Percentiles rank a stretch among this genome's conserved stretches.
phyloP scores from a whole-genome alignment of 768 basidiomycete species.

The Amanita jacksonii region DNA sequence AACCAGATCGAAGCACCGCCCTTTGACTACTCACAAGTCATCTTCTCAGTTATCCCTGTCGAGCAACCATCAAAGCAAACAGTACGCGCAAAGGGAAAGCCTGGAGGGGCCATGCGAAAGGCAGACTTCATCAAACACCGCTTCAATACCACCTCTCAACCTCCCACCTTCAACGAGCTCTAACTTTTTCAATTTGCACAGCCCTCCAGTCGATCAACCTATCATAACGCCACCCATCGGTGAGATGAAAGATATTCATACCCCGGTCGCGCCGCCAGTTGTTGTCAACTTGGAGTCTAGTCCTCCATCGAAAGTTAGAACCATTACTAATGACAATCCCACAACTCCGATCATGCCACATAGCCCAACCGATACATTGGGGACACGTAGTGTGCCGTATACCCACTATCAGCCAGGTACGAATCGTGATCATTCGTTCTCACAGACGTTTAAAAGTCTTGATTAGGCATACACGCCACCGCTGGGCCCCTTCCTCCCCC shows the following conservation, averaged over 20 bases:
- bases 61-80: not conserved
- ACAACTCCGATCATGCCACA: slow-evolving; percentile 9
- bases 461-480: slow-evolving; percentile 48
- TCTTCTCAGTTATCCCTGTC: not conserved
- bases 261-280: slow-evolving; percentile 55
- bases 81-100: too few species aligned
- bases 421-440: slow-evolving; percentile 9
- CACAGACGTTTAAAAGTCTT: not conserved
- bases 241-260: slow-evolving; percentile 46
- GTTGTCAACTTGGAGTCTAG: slow-evolving; percentile 37
- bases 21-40: not conserved
- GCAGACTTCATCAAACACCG: not conserved
- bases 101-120: too few species aligned
- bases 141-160: not conserved
- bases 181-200: slow-evolving; percentile 9
- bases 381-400: slow-evolving; percentile 28
- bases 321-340: not conserved
- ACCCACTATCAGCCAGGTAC: slow-evolving; percentile 54
- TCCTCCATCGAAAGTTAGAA: slow-evolving; percentile 4
- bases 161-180: not conserved
- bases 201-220: slow-evolving; percentile 20
- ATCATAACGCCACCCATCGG: slow-evolving; percentile 56
- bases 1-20: too few species aligned
- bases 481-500: slow-evolving; percentile 69
- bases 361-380: slow-evolving; percentile 11